phyloP scores from a whole-genome alignment of 2,329 filamentous ascomycete species.

The Nigrospora osmanthi region DNA sequence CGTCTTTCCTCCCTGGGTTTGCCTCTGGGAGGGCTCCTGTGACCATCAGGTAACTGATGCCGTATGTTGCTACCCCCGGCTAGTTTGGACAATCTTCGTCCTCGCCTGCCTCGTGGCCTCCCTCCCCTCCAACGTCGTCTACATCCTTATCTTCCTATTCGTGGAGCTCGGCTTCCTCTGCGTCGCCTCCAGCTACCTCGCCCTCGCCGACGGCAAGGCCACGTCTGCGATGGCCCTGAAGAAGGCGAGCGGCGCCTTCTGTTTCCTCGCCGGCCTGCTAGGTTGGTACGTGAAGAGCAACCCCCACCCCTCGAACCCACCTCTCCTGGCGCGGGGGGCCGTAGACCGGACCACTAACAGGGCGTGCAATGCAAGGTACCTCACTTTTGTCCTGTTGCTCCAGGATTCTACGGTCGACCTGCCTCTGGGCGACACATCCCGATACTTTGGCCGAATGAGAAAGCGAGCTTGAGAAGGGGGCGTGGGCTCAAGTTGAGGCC shows the following conservation, averaged over 20 bases:
- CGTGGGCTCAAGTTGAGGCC: no score
- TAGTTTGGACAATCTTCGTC: conserved; percentile 17
- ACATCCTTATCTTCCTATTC: conserved; percentile 15
- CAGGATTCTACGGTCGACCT: conserved; percentile 14
- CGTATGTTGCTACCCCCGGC: no score
- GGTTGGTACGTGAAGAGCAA: conserved; percentile 11
- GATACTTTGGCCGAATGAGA: conserved; percentile 13
- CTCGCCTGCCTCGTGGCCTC: conserved; percentile 15
- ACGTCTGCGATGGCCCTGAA: conserved; percentile 8
- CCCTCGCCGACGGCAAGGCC: conserved; percentile 12
- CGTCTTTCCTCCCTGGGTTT: not conserved
- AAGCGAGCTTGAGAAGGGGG: not conserved
- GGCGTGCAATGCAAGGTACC: conserved; percentile 11
- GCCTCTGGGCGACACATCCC: conserved; percentile 14
- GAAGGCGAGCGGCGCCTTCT: conserved; percentile 14
- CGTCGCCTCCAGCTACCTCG: conserved; percentile 15
- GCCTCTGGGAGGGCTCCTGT: no score
- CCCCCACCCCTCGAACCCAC: not conserved
- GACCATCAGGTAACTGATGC: no score
- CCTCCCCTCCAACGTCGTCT: conserved; percentile 13
- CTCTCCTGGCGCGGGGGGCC: not conserved
- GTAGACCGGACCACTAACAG: not conserved
- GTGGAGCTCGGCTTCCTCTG: conserved; percentile 13
- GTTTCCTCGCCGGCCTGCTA: conserved; percentile 16
- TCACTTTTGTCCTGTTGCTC: conserved; percentile 14